phyloP scores from a whole-genome alignment of 2,329 filamentous ascomycete genomes.

The Dactylellina drechsleri region DNA sequence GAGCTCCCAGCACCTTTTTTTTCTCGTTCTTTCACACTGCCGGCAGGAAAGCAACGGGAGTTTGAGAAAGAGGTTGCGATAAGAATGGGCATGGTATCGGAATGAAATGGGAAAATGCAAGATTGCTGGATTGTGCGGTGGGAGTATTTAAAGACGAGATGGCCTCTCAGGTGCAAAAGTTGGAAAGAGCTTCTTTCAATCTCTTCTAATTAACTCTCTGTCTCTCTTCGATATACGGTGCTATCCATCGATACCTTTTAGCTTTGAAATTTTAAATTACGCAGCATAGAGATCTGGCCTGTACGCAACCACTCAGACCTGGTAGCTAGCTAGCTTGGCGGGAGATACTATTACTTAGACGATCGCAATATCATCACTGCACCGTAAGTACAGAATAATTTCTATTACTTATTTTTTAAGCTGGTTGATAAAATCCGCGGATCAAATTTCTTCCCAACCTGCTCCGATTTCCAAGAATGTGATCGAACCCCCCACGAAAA shows the following conservation, averaged over 20 bases:
- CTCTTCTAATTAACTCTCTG: not conserved
- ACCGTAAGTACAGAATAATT: slow-evolving; percentile 19
- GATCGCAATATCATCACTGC: no score
- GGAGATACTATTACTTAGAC: no score
- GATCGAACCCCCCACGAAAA: slow-evolving; percentile 11
- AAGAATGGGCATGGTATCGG: slow-evolving; percentile 3
- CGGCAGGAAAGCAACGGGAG: slow-evolving; percentile 36
- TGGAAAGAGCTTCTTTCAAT: slow-evolving; percentile 1
- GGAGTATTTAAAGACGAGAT: slow-evolving; percentile 18
- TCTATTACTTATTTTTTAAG: no score
- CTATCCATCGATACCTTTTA: no score
- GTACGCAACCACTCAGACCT: no score
- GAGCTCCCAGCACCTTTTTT: not conserved
- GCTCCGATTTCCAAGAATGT: slow-evolving; percentile 10
- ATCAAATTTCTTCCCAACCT: not conserved
- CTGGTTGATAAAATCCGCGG: no score
- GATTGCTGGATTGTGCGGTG: not conserved
- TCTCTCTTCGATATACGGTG: no score
- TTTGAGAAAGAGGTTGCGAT: slow-evolving; percentile 3
- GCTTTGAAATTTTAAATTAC: no score
- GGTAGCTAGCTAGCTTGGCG: no score
- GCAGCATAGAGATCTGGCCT: no score
- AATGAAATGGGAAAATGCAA: slow-evolving; percentile 8
- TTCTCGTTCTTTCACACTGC: slow-evolving; percentile 21
- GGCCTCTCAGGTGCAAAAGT: not conserved